A percentile compares a stretch with the other conserved stretches of the same genome.
Evolutionary conservation across 495 filamentous ascomycete genomes (phyloP).

Genomic region (Lophiostoma macrostomum): DNA sequence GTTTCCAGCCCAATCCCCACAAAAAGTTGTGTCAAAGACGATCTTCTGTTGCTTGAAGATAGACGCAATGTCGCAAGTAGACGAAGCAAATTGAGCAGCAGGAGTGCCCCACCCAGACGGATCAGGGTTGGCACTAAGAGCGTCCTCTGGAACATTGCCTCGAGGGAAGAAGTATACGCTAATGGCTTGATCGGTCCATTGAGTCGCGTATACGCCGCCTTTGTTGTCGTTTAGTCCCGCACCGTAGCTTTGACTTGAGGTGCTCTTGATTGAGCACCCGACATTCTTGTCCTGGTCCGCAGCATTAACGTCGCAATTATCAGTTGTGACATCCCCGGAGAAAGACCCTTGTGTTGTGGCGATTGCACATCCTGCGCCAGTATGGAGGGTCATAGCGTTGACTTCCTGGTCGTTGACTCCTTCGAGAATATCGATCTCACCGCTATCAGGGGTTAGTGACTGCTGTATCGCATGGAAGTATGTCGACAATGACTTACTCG

Average conservation of each 20-base stretch:
- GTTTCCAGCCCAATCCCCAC: conserved; percentile 38
- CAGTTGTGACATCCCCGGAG: conserved; percentile 26
- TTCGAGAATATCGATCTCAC: conserved; percentile 44
- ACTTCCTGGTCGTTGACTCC: conserved; percentile 35
- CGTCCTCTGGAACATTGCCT: conserved; percentile 24
- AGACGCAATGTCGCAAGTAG: conserved; percentile 31
- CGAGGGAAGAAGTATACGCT: conserved; percentile 37
- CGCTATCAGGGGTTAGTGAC: conserved; percentile 22
- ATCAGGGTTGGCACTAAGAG: conserved; percentile 25
- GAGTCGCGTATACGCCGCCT: conserved; percentile 35
- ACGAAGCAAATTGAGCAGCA: conserved; percentile 30
- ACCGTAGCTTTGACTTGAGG: conserved; percentile 31
- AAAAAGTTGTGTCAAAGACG: conserved; percentile 38
- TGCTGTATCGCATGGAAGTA: neutral
- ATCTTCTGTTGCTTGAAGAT: conserved; percentile 34
- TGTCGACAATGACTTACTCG: conserved; percentile 22
- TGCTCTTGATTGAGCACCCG: conserved; percentile 33
- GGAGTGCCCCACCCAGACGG: conserved; percentile 32
- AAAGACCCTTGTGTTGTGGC: conserved; percentile 15
- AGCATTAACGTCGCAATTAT: conserved; percentile 38
- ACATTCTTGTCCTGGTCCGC: conserved; percentile 28
- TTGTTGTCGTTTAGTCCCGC: conserved; percentile 35
- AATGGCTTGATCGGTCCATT: conserved; percentile 36
- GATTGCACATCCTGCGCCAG: conserved; percentile 35
- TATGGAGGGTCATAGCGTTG: conserved; percentile 41